Evolutionary conservation across 1,139 yeast species (phyloP).

Genomic region (Arxiozyma telluris): DNA sequence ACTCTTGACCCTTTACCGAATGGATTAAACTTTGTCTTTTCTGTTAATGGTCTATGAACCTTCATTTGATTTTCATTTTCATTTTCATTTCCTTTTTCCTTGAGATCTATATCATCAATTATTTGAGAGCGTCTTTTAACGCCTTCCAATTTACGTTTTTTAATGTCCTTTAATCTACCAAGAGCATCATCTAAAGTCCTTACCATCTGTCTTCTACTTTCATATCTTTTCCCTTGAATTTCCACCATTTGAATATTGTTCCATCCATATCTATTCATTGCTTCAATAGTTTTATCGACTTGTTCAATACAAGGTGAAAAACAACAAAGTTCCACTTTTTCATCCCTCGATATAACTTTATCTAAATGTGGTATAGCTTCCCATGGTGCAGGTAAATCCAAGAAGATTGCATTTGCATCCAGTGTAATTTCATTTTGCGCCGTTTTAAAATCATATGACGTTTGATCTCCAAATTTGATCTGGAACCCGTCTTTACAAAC

Average conservation of each 20-base stretch:
- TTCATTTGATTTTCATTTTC: conserved; percentile 18
- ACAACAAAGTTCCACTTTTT: conserved; percentile 70
- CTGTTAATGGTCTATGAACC: conserved; percentile 26
- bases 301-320: conserved; percentile 98
- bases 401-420: conserved; percentile 64
- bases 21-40: conserved; percentile 67
- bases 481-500: conserved; percentile 84
- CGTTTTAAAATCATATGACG: conserved; percentile 25
- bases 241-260: conserved; percentile 89
- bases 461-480: conserved; percentile 33
- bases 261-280: conserved; percentile 74
- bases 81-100: conserved; percentile 18
- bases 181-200: conserved; percentile 74
- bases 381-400: conserved; percentile 98
- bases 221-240: conserved; percentile 79
- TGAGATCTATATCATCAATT: conserved; percentile 24
- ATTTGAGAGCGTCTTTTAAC: conserved; percentile 48
- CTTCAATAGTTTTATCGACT: conserved; percentile 75
- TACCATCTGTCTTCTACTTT: conserved; percentile 83
- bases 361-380: conserved; percentile 75
- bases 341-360: conserved; percentile 45
- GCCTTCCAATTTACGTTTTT: conserved; percentile 65
- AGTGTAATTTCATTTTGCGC: conserved; percentile 27
- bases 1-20: conserved; percentile 73
- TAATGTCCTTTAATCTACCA: conserved; percentile 71